These are phyloP conservation scores for Pleurotus djamor DNA, from an alignment of 768 basidiomycete genomes.

Conservation along the genomic window DNA sequence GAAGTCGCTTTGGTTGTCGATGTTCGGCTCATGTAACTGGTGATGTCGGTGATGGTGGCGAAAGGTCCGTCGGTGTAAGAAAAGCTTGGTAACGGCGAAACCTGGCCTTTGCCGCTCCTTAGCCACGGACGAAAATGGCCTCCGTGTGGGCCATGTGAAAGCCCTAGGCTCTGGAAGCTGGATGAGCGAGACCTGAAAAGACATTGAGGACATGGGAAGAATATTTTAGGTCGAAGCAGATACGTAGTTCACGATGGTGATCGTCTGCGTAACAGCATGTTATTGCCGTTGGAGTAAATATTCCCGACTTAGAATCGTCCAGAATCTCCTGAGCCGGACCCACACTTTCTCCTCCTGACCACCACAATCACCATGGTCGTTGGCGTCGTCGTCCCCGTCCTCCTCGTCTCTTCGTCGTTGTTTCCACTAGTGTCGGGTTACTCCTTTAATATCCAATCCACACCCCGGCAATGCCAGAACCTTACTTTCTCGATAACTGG, in stretches of 20 bases:
- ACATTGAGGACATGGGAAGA: background rate
- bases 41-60: background rate
- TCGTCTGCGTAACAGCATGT: background rate
- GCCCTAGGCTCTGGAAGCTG: background rate
- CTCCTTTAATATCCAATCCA: constrained; percentile 39
- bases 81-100: constrained; percentile 4
- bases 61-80: background rate
- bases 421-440: constrained; percentile 33
- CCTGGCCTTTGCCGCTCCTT: background rate
- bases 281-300: constrained; percentile 2
- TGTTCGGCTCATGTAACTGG: background rate
- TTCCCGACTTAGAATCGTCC: background rate
- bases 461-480: constrained; percentile 66
- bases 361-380: constrained; percentile 10
- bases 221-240: too few species aligned
- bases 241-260: background rate
- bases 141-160: background rate
- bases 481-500: constrained; percentile 60
- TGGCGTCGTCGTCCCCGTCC: constrained; percentile 15
- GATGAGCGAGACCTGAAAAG: background rate
- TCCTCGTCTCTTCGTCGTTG: constrained; percentile 20
- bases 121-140: background rate
- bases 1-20: too few species aligned
- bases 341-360: constrained; percentile 2
- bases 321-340: background rate